Conservation (phyloP, 78 protist species). For the Mantamonas sphyraenae region DNA sequence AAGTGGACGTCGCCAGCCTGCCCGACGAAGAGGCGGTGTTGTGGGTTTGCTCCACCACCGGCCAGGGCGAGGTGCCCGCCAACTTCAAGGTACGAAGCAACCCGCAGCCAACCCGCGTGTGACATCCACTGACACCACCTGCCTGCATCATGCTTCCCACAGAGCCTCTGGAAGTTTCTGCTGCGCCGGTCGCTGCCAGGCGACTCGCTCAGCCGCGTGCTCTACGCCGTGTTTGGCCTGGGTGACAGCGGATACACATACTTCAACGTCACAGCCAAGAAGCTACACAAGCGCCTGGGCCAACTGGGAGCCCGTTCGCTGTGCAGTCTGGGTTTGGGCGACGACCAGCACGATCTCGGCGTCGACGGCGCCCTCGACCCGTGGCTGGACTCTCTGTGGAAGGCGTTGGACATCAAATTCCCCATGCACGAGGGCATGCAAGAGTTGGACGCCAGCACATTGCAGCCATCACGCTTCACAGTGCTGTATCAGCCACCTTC, state of each 20-base stretch:
- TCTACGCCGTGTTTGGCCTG: too few relatives aligned
- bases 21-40: neutral
- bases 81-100: constrained; percentile 10
- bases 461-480: too few relatives aligned
- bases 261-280: constrained; percentile 10
- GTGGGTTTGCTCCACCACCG: constrained; percentile 20
- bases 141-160: neutral
- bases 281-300: constrained; percentile 4
- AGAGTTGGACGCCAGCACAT: too few relatives aligned
- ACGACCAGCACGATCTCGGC: constrained; percentile 8
- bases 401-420: too few relatives aligned
- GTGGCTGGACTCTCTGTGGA: constrained; percentile 10
- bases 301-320: neutral
- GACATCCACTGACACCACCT: too few relatives aligned
- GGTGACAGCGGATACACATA: constrained; percentile 14
- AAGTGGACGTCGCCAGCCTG: neutral
- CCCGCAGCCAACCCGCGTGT: too few relatives aligned
- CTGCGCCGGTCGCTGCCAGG: too few relatives aligned
- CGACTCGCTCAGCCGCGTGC: too few relatives aligned
- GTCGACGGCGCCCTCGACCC: constrained; percentile 7
- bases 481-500: too few relatives aligned
- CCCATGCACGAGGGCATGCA: too few relatives aligned
- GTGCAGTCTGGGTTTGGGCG: constrained; percentile 7
- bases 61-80: constrained; percentile 34
- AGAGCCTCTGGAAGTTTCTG: neutral